phyloP scores from a whole-genome alignment of 192 early-diverging fungal species.

The Phlyctochytrium arcticum region DNA sequence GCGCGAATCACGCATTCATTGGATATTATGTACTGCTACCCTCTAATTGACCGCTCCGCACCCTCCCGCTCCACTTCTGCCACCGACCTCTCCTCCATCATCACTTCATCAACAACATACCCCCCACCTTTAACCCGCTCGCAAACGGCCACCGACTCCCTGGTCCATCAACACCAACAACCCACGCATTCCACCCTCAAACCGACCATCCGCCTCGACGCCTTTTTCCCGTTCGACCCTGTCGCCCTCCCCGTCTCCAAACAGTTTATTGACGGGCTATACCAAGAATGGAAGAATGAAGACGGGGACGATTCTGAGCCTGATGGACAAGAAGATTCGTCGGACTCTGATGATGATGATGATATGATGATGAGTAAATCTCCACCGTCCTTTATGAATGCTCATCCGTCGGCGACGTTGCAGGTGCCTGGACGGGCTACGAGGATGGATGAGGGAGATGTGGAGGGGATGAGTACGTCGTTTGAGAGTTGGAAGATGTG shows the following conservation, averaged over 20 bases:
- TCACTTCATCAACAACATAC: conserved; percentile 2
- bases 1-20: conserved; percentile 70
- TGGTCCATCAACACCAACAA: too few species aligned
- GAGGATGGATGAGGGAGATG: neutral
- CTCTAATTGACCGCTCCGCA: conserved; percentile 47
- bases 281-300: conserved; percentile 73
- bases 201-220: conserved; percentile 47
- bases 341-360: conserved; percentile 9
- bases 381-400: too few species aligned
- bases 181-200: neutral
- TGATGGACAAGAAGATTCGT: conserved; percentile 41
- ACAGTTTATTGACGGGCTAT: conserved; percentile 65
- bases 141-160: too few species aligned
- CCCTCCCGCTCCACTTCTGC: neutral
- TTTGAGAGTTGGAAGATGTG: neutral
- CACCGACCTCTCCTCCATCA: neutral
- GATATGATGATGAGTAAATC: too few species aligned
- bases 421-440: neutral
- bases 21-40: conserved; percentile 83
- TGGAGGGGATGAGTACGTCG: neutral
- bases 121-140: neutral
- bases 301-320: conserved; percentile 40
- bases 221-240: conserved; percentile 96
- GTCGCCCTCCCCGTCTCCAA: conserved; percentile 68
- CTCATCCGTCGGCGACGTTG: too few species aligned